A percentile compares a stretch with the other conserved stretches of the same genome.
phyloP scores from a whole-genome alignment of 78 protist genomes.

The Anaeramoeba flamelloides region DNA sequence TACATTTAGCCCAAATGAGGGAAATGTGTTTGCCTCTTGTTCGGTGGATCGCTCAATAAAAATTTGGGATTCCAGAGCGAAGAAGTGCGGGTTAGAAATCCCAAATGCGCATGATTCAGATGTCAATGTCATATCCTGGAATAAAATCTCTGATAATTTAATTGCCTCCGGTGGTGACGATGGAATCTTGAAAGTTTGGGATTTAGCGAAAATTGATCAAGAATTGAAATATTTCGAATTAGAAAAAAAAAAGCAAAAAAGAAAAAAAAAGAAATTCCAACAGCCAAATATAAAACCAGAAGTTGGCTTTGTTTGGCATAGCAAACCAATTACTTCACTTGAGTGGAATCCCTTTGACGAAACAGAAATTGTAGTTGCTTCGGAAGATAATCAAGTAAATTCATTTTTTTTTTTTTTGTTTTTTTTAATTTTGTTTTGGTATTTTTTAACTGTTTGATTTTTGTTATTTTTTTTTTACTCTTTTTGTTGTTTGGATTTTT shows the following conservation, averaged over 20 bases:
- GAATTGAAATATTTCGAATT: neutral
- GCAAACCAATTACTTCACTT: conserved; percentile 57
- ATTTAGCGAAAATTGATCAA: conserved; percentile 24
- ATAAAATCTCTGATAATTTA: conserved; percentile 21
- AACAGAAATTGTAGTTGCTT: conserved; percentile 54
- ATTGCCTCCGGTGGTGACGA: conserved; percentile 80
- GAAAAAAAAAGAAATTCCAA: neutral
- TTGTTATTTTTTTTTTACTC: too few relatives aligned
- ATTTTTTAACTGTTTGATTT: too few relatives aligned
- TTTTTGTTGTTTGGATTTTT: too few relatives aligned
- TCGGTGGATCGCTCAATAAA: neutral
- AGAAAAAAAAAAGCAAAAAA: neutral
- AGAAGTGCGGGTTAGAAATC: neutral
- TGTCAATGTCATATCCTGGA: neutral
- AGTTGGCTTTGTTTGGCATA: conserved; percentile 50
- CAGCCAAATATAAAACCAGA: neutral
- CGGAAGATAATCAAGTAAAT: conserved; percentile 45
- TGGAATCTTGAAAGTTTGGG: conserved; percentile 77
- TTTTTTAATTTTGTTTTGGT: too few relatives aligned
- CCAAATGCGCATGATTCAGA: neutral
- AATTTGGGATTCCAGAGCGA: neutral
- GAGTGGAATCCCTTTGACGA: conserved; percentile 71
- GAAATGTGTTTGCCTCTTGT: conserved; percentile 11
- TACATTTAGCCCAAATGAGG: conserved; percentile 71
- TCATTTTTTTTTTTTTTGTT: neutral